phyloP scores from a whole-genome alignment of 768 basidiomycete species.

The Lactifluus echinatus region DNA sequence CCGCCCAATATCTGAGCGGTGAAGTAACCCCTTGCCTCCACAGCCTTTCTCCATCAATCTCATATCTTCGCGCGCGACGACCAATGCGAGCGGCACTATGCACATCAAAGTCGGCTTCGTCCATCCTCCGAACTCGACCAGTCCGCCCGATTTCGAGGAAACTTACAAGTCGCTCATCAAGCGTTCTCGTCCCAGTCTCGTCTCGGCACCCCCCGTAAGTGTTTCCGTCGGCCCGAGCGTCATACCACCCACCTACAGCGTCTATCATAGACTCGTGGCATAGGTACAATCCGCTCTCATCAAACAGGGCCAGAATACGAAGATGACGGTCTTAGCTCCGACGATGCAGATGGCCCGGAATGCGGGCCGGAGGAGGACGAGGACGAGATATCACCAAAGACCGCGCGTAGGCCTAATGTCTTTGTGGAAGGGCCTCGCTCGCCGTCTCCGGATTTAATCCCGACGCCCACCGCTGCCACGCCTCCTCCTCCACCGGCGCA shows the following conservation, averaged over 20 bases:
- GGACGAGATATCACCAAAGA: conserved; percentile 25
- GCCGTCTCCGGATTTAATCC: conserved; percentile 2
- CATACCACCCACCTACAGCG: background rate
- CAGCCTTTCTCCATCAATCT: conserved; percentile 42
- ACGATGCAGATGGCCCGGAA: conserved; percentile 37
- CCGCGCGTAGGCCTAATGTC: background rate
- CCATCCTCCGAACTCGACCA: conserved; percentile 33
- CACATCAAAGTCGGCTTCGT: conserved; percentile 57
- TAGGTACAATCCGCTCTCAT: conserved; percentile 71
- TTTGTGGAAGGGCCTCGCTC: background rate
- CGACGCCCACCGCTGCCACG: conserved; percentile 11
- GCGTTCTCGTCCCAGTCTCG: conserved; percentile 54
- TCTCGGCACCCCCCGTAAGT: conserved; percentile 66
- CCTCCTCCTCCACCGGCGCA: conserved; percentile 24
- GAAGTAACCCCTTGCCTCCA: background rate
- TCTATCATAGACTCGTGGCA: conserved; percentile 61
- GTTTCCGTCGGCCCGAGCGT: background rate
- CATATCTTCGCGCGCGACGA: conserved; percentile 40
- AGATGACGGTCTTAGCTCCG: conserved; percentile 68
- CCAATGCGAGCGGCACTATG: conserved; percentile 43
- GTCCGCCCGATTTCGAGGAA: conserved; percentile 45
- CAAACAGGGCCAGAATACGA: conserved; percentile 46
- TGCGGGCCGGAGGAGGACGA: conserved; percentile 32
- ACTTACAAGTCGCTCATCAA: conserved; percentile 57
- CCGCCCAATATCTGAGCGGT: conserved; percentile 20